phyloP scores from a whole-genome alignment of 208 protist species.

The Blechomonas ayalai region DNA sequence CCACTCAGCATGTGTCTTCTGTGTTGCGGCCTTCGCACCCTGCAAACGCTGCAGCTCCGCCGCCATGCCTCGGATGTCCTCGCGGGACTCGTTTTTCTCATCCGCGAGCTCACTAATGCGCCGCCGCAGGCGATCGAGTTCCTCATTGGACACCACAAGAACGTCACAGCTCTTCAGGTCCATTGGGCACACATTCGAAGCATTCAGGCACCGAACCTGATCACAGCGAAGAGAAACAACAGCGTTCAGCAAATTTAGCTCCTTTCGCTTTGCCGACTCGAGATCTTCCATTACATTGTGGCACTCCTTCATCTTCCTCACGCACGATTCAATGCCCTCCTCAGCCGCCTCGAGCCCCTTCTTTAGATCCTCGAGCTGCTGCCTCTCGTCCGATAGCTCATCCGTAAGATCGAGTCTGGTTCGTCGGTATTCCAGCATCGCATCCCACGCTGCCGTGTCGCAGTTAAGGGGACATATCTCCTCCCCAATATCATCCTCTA shows the following conservation, averaged over 20 bases:
- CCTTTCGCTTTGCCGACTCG: constrained; percentile 90
- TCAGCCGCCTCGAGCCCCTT: constrained; percentile 38
- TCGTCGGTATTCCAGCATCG: constrained; percentile 86
- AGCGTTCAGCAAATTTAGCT: constrained; percentile 94
- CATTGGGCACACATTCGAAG: constrained; percentile 27
- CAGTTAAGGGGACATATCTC: constrained; percentile 89
- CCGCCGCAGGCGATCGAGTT: constrained; percentile 45
- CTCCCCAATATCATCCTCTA: constrained; percentile 89
- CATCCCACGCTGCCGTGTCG: constrained; percentile 72
- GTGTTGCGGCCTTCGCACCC: constrained; percentile 57
- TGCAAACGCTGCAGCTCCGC: constrained; percentile 60
- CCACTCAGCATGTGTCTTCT: constrained; percentile 66
- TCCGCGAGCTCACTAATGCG: constrained; percentile 76
- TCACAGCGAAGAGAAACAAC: constrained; percentile 81
- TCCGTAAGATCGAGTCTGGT: constrained; percentile 89
- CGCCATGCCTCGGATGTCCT: constrained; percentile 43
- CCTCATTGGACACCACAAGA: constrained; percentile 67
- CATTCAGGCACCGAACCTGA: constrained; percentile 72
- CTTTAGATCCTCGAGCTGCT: constrained; percentile 6
- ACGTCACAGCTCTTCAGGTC: constrained; percentile 47
- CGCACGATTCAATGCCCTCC: constrained; percentile 60
- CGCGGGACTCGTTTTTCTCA: constrained; percentile 56
- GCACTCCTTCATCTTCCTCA: constrained; percentile 33
- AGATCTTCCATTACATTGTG: constrained; percentile 84
- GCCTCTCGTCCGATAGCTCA: constrained; percentile 61